Evolutionary conservation across 371 early-diverging fungal genomes (phyloP).

Genomic region (Rhizomucor miehei): DNA sequence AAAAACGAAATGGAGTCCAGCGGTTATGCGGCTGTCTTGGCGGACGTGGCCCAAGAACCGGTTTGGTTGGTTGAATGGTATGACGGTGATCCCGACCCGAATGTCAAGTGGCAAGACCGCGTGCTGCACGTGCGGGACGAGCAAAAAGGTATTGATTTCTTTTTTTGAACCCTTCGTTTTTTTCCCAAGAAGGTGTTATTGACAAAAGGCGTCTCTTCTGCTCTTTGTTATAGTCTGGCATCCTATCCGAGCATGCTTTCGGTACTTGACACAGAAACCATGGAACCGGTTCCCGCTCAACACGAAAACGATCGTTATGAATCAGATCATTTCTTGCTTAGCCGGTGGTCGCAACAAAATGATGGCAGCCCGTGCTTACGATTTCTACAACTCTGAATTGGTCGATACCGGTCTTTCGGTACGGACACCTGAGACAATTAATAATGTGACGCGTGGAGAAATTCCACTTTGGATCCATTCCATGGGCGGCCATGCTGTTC

Average conservation of each 20-base stretch:
- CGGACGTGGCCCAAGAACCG: conserved; percentile 78
- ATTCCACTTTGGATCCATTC: conserved; percentile 85
- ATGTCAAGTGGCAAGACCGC: conserved; percentile 80
- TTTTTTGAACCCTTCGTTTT: neutral
- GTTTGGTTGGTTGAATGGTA: conserved; percentile 88
- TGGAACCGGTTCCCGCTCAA: conserved; percentile 90
- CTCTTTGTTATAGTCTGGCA: conserved; percentile 63
- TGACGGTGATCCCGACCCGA: conserved; percentile 75
- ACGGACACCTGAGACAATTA: conserved; percentile 89
- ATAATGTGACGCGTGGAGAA: conserved; percentile 83
- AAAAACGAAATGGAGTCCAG: conserved; percentile 92
- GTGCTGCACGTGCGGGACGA: conserved; percentile 76
- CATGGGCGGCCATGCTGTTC: conserved; percentile 91
- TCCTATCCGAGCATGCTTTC: conserved; percentile 87
- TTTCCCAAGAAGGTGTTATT: conserved; percentile 1
- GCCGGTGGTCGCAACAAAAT: conserved; percentile 95
- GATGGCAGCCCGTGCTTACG: conserved; percentile 95
- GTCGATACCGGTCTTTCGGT: conserved; percentile 69
- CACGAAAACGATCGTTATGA: conserved; percentile 83
- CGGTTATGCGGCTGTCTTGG: conserved; percentile 88
- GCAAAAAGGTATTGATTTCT: conserved; percentile 41
- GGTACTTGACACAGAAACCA: conserved; percentile 91
- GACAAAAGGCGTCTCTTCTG: neutral
- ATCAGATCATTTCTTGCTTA: conserved; percentile 85
- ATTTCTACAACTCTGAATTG: conserved; percentile 84